Evolutionary conservation across 345 rosid species (phyloP), one percentile per base, ranked within the genome.

Genomic region (Raphanus sativus): DNA sequence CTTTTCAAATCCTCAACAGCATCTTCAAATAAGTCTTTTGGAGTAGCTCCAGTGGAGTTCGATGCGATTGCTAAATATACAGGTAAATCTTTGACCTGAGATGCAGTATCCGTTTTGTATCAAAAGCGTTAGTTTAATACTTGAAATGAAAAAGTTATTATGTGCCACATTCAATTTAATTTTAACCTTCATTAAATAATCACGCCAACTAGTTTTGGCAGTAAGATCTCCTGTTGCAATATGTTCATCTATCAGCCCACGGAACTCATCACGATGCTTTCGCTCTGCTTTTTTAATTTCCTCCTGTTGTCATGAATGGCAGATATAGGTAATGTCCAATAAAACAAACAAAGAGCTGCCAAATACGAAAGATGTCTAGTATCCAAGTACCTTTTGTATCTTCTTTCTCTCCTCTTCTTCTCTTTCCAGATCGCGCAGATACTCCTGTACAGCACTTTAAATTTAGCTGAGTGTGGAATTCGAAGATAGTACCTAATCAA

Each of bases 211-310:
- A 42, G 89, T 87, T 86, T 88, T 89, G 78, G 94, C 92, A 45
- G 96, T 89, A 38, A 95, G 86, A 74, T 75, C 86, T 80, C 89
- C 97, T 12, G 84, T 80, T 73, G 85, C 84, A 71, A 89, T 89
- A 78, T 92, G 90, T 83, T 77, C 99, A 75, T 92, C 97, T 87
- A 92, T 73, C 85, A 95, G 78, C 77, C 85, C 92, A 65, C 96
- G 91, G 84, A 95, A 95, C 66, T 91, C 98, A 73, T 95, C 98
- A 36, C 97, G 98, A 84, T 95, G 89, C 88, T 89, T 95, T 77
- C 99, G 87, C 85, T 92, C 98, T 48, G 83, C 82, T 82, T 95
- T 92, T 78, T 93, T 95, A 73, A 84, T 70, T 81, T 92, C 97
- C 82, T 95, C 98, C 99, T 95, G 54, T 83, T 67, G 74, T 70